Evolutionary conservation across 2,329 filamentous ascomycete genomes (phyloP).

Genomic region (Alternaria alternata): DNA sequence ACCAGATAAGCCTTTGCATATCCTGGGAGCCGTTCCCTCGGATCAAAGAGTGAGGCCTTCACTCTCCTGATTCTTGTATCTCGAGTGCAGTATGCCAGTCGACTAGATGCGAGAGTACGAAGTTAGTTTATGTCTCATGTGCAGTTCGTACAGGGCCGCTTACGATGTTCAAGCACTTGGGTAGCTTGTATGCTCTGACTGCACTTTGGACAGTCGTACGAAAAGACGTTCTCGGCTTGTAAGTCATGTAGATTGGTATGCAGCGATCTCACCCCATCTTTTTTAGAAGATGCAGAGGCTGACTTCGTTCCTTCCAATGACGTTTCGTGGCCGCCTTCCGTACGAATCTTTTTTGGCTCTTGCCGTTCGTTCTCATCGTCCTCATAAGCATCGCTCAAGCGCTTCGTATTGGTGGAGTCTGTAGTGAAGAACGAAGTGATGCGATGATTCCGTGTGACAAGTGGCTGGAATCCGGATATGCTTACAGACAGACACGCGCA

Average conservation of each 20-base stretch:
- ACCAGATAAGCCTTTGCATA: neutral
- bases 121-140: neutral
- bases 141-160: neutral
- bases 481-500: slow-evolving; percentile 74
- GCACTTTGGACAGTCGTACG: neutral
- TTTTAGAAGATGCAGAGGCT: neutral
- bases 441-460: neutral
- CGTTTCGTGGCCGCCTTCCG: neutral
- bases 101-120: neutral
- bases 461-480: slow-evolving; percentile 59
- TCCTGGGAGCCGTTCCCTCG: neutral
- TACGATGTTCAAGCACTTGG: neutral
- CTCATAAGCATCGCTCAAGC: neutral
- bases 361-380: neutral
- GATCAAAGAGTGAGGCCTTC: neutral
- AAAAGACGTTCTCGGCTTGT: neutral
- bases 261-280: neutral
- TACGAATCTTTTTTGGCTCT: neutral
- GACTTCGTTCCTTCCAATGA: neutral
- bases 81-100: neutral
- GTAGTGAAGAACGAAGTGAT: neutral
- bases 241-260: neutral
- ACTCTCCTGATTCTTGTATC: neutral
- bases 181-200: neutral
- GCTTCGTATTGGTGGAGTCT: neutral